Conservation (phyloP, 768 basidiomycete genomes). For the Phlebiopsis gigantea region DNA sequence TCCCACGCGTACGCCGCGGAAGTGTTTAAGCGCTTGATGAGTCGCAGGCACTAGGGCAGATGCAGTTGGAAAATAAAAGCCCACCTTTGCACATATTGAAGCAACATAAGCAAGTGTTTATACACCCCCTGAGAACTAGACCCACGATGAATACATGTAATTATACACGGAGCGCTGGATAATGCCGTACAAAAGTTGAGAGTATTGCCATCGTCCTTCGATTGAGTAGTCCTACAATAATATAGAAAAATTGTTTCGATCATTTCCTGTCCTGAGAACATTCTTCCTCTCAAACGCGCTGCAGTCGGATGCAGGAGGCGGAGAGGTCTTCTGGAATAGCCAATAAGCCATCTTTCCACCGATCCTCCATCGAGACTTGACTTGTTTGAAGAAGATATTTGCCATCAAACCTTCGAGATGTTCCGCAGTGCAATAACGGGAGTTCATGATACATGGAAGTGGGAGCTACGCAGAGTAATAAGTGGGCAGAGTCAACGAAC, state of each 20-base stretch:
- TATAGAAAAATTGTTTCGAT: constrained; percentile 77
- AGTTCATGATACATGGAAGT: constrained; percentile 79
- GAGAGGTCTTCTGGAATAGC: constrained; percentile 55
- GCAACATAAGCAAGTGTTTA: too few relatives aligned
- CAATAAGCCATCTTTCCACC: constrained; percentile 87
- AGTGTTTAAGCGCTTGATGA: too few relatives aligned
- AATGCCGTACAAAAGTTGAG: too few relatives aligned
- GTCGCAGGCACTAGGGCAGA: too few relatives aligned
- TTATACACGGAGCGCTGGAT: too few relatives aligned
- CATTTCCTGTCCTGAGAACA: constrained; percentile 53
- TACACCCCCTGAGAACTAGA: too few relatives aligned
- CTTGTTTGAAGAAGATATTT: constrained; percentile 55
- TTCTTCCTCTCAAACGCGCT: constrained; percentile 46
- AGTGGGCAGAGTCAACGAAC: background rate
- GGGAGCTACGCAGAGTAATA: constrained; percentile 54
- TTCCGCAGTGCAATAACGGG: constrained; percentile 69
- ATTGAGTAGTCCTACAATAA: constrained; percentile 32
- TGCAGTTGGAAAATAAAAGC: too few relatives aligned
- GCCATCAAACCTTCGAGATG: constrained; percentile 55
- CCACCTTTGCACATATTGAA: too few relatives aligned
- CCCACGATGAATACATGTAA: too few relatives aligned
- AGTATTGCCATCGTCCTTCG: too few relatives aligned
- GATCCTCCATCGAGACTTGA: constrained; percentile 55
- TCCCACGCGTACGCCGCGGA: too few relatives aligned
- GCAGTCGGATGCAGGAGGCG: constrained; percentile 11